Evolutionary conservation across 2,329 filamentous ascomycete genomes (phyloP), one percentile per base, ranked within the genome.

Genomic region (Hortaea sp.): DNA sequence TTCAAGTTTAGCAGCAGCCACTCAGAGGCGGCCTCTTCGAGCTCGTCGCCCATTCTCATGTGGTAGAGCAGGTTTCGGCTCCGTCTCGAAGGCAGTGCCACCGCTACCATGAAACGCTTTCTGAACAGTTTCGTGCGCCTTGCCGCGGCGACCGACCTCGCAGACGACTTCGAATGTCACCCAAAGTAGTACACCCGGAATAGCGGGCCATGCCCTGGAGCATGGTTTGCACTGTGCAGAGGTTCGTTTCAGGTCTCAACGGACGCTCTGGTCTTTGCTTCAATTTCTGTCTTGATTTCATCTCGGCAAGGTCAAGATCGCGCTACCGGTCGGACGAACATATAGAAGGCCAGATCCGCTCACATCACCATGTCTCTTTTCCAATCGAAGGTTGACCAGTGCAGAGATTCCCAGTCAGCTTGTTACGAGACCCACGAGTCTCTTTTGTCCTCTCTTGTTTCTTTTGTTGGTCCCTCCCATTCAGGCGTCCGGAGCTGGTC

Each of bases 401-500:
- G 2, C 20, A 20, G 20, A 20, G 20, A 20, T 20, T 20, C 20
- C 20, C 50, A 42, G 41, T 42, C 39, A 44, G 50, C 49, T 53
- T 52, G 50, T 62, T 51, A 63, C 66, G 60, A 64, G 58, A 57
- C 58, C 58, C 53, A 67, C 62, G 59, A 63, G 57, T 68, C 59
- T 65, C 59, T 57, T 66, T 64, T 59, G 42, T 55, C 42, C 55
- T 60, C 60, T 49, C 51, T 57, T 48, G 39, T 57, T 66, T 58
- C 52, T 44, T 67, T 65, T 65, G 62, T 59, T 53, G 37, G 41
- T 55, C 52, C 43, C 51, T 20, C n/a, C 41, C 59, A 64, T 58
- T 58, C 64, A 57, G 60, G 53, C 54, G 50, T 45, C 50, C 54
- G 64, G 69, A 72, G 69, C 70, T 63, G 70, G 69, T 49, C 65